A percentile compares a stretch with the other conserved stretches of the same genome.
phyloP scores from a whole-genome alignment of 2,329 filamentous ascomycete species.

The Cordyceps sp. region DNA sequence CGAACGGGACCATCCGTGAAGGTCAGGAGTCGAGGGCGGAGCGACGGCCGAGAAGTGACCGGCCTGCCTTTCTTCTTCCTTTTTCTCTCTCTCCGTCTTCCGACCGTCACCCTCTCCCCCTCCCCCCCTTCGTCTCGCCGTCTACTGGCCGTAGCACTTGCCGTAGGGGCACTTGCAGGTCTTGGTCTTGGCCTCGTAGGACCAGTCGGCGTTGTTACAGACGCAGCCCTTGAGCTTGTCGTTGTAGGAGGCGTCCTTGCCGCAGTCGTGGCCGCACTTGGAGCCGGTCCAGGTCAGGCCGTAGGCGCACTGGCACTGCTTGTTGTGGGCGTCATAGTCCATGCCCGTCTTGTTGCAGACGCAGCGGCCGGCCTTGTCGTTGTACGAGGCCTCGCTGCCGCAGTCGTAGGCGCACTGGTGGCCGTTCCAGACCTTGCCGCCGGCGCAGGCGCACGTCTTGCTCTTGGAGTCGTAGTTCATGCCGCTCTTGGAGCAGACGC shows the following conservation, averaged over 20 bases:
- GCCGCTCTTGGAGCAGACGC: constrained; percentile 1
- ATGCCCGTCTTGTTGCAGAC: too few relatives aligned
- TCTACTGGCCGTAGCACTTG: constrained; percentile 1
- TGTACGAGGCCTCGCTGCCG: constrained; percentile 2
- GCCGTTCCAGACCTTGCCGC: constrained; percentile 1
- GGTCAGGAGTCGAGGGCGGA: too few relatives aligned
- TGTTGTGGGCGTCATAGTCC: too few relatives aligned
- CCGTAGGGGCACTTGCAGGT: constrained; percentile 1
- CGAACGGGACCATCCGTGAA: too few relatives aligned
- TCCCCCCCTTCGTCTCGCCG: background rate
- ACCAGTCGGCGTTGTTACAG: background rate
- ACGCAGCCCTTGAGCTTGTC: background rate
- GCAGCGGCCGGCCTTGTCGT: too few relatives aligned
- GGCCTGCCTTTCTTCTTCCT: background rate
- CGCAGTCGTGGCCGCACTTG: constrained; percentile 2
- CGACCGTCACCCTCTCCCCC: background rate
- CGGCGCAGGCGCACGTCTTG: constrained; percentile 3
- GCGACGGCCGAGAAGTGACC: too few relatives aligned
- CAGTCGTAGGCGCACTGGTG: constrained; percentile 1
- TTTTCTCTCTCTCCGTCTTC: background rate
- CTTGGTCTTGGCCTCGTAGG: constrained; percentile 1
- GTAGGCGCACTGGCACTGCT: too few relatives aligned
- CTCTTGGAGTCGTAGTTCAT: background rate
- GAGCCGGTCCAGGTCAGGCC: too few relatives aligned
- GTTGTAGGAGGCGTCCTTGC: constrained; percentile 1